Conservation (phyloP, 495 filamentous ascomycete genomes). For the Xylaria intraflava region DNA sequence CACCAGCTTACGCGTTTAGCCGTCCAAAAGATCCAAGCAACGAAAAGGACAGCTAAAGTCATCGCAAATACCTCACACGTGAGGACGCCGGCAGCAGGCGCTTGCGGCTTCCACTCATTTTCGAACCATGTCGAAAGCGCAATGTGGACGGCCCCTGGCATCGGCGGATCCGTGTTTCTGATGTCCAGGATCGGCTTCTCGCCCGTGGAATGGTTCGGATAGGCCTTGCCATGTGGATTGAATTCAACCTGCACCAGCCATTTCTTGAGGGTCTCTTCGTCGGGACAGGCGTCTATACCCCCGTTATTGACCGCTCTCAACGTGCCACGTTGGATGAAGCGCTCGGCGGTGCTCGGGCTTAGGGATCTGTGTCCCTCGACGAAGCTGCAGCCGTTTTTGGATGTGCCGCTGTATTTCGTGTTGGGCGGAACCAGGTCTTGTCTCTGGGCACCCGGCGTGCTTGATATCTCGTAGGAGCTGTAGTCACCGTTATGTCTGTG, state of each 20-base stretch:
- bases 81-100: neutral
- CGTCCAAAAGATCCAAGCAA: neutral
- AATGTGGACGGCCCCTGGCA: neutral
- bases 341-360: neutral
- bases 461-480: neutral
- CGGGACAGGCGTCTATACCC: neutral
- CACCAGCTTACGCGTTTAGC: too few relatives aligned
- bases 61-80: neutral
- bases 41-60: neutral
- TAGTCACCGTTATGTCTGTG: neutral
- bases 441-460: neutral
- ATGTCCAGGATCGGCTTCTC: slow-evolving; percentile 3
- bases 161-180: neutral
- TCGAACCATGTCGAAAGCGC: slow-evolving; percentile 6
- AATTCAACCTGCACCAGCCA: slow-evolving; percentile 1
- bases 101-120: neutral
- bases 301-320: neutral
- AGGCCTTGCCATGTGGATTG: slow-evolving; percentile 1
- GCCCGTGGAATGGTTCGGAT: neutral
- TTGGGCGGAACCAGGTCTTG: neutral
- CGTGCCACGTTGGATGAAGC: slow-evolving; percentile 1
- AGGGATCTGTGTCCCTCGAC: slow-evolving; percentile 1
- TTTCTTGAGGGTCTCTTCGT: neutral
- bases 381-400: neutral
- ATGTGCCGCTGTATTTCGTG: neutral